Conservation (phyloP, 805 yeast genomes). For the Candida gorgasii region DNA sequence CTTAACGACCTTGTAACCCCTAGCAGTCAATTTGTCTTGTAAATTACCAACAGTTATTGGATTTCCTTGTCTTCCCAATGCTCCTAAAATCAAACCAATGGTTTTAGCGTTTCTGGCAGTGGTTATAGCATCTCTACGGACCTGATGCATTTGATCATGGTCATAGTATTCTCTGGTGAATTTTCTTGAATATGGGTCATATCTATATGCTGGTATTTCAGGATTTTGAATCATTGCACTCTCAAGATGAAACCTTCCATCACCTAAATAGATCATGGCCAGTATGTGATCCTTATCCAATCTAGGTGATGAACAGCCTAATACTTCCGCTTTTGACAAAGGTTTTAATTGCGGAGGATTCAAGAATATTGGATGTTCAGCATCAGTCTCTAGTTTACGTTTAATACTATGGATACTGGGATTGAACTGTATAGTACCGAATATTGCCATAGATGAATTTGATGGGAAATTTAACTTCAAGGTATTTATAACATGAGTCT, state of each 20-base stretch:
- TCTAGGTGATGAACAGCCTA: slow-evolving; percentile 93
- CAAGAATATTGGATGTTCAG: slow-evolving; percentile 53
- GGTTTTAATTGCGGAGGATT: slow-evolving; percentile 92
- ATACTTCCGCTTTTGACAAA: slow-evolving; percentile 89
- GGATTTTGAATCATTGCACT: slow-evolving; percentile 98
- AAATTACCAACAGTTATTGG: slow-evolving; percentile 70
- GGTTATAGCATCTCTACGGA: slow-evolving; percentile 72
- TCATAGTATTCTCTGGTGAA: slow-evolving; percentile 89
- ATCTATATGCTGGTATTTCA: slow-evolving; percentile 83
- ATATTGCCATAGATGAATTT: slow-evolving; percentile 74
- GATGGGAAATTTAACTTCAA: slow-evolving; percentile 63
- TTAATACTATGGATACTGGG: slow-evolving; percentile 85
- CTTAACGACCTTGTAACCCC: slow-evolving; percentile 71
- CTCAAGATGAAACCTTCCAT: slow-evolving; percentile 94
- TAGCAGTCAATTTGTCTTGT: slow-evolving; percentile 50
- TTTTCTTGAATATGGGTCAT: slow-evolving; percentile 92
- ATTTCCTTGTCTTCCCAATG: slow-evolving; percentile 94
- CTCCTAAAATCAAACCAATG: slow-evolving; percentile 87
- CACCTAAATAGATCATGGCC: slow-evolving; percentile 91
- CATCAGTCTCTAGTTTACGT: slow-evolving; percentile 54
- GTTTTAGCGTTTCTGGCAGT: slow-evolving; percentile 61
- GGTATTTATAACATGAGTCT: slow-evolving; percentile 76
- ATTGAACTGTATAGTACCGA: slow-evolving; percentile 96
- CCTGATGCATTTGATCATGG: slow-evolving; percentile 74
- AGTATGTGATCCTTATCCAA: slow-evolving; percentile 62